Evolutionary conservation across 2,329 filamentous ascomycete genomes (phyloP), one percentile per base, ranked within the genome.

Genomic region (Curvularia lunata): DNA sequence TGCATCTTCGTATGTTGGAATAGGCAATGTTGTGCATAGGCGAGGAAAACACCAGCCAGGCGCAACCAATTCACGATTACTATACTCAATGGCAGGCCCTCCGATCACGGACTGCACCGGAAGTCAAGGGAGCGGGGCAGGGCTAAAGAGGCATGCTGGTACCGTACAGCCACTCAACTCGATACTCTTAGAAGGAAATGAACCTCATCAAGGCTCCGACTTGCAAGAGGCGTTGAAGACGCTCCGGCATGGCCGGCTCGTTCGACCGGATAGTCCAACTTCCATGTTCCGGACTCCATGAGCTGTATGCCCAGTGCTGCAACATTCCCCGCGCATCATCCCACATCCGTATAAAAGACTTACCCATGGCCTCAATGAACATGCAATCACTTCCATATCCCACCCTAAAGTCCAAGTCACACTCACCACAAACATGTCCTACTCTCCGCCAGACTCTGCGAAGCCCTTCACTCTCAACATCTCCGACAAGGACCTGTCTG

Each of bases 381-480:
- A 12, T 30, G 3, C 28, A 30, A 12, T 12, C 28, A 3, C 9
- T 30, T 30, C 10, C 2, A 30, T 28, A 6, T 13, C 13, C 16
- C 12, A 16, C 16, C 10, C 7, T 12, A 16, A 46, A 38, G 23
- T 18, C 9, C 16, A 45, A 13, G 16, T 28, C 10, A 32, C 25
- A 12, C 18, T 18, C 10, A 40, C n/a, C 18, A 47, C 21, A 55
- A 63, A n/a, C 48, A 75, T 75, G 72, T 59, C 71, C 9, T 75
- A 75, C 67, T 69, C 71, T 54, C 69, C 65, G 9, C 73, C 73
- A 34, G 62, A 43, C 50, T 68, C 67, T 18, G 71, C 70, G 3
- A 67, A 69, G 34, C 71, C 71, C 1, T 77, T 75, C 58, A 74
- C 68, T 1, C 71, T 77, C 52, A 54, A 64, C 47, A 56, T 77